Evolutionary conservation across 2,329 filamentous ascomycete species (phyloP).

Genomic region (Malbranchea zuffiana): DNA sequence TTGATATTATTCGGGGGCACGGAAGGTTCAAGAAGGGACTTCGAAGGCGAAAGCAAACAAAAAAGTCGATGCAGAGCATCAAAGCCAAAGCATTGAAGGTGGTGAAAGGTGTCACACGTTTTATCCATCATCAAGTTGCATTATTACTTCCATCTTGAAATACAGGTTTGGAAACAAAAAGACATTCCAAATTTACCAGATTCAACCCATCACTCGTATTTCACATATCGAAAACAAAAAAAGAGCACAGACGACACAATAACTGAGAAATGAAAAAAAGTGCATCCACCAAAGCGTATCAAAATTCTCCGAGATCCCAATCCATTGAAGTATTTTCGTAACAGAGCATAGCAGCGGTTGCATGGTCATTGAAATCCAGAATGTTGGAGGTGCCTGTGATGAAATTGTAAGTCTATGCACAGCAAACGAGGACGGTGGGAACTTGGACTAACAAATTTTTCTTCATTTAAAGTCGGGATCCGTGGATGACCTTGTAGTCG

Average conservation of each 20-base stretch:
- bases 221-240: conserved; percentile 5
- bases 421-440: no score
- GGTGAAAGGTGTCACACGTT: no score
- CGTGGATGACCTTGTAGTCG: conserved; percentile 97
- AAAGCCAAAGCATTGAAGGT: no score
- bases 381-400: background rate
- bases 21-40: no score
- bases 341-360: conserved; percentile 7
- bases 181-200: conserved; percentile 3
- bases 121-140: no score
- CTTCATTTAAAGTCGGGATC: conserved; percentile 48
- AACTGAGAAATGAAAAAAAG: conserved; percentile 3
- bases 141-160: no score
- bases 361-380: conserved; percentile 1
- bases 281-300: conserved; percentile 3
- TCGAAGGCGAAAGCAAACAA: no score
- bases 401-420: no score
- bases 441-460: no score
- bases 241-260: background rate
- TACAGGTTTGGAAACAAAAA: no score
- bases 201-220: conserved; percentile 9
- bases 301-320: conserved; percentile 8
- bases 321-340: conserved; percentile 5
- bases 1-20: no score
- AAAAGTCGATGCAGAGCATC: no score